These are phyloP conservation scores for Citrus reticulata DNA, from an alignment of 345 rosid genomes.

Conservation along the genomic window DNA sequence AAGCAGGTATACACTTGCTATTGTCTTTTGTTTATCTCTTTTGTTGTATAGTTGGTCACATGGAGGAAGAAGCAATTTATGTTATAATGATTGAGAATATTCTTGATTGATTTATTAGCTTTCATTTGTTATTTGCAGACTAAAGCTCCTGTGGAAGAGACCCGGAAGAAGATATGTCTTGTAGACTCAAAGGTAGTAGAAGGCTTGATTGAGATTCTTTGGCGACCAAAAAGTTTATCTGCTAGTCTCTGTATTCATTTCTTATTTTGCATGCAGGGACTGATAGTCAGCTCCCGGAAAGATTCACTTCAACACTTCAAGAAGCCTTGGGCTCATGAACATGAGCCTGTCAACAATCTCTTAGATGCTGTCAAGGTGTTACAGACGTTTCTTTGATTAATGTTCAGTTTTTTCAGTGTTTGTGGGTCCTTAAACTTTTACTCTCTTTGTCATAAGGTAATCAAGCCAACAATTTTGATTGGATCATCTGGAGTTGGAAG, in stretches of 20 bases:
- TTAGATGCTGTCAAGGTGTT: slow-evolving; percentile 76
- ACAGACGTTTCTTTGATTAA: slow-evolving; percentile 3
- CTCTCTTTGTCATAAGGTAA: slow-evolving; percentile 40
- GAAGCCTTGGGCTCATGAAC: slow-evolving; percentile 98
- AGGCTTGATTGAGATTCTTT: neutral
- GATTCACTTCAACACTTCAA: slow-evolving; percentile 90
- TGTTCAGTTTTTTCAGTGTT: neutral
- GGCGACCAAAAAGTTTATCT: neutral
- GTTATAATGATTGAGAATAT: neutral
- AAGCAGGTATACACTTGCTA: slow-evolving; percentile 54
- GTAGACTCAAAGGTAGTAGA: slow-evolving; percentile 89
- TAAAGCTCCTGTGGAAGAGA: slow-evolving; percentile 67
- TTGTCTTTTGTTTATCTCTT: neutral
- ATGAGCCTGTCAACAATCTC: slow-evolving; percentile 67
- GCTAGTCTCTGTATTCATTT: neutral
- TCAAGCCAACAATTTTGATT: slow-evolving; percentile 82
- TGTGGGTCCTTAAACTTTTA: neutral
- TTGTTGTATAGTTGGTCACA: neutral
- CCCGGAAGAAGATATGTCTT: slow-evolving; percentile 92
- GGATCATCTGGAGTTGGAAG: slow-evolving; percentile 90
- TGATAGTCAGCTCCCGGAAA: slow-evolving; percentile 77
- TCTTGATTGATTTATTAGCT: neutral
- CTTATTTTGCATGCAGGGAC: slow-evolving; percentile 48
- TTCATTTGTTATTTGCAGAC: slow-evolving; percentile 37
- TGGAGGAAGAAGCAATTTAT: neutral